Base-by-base conservation (phyloP, 1,284 basidiomycete species). In the Ceratobasidium sp. region DNA sequence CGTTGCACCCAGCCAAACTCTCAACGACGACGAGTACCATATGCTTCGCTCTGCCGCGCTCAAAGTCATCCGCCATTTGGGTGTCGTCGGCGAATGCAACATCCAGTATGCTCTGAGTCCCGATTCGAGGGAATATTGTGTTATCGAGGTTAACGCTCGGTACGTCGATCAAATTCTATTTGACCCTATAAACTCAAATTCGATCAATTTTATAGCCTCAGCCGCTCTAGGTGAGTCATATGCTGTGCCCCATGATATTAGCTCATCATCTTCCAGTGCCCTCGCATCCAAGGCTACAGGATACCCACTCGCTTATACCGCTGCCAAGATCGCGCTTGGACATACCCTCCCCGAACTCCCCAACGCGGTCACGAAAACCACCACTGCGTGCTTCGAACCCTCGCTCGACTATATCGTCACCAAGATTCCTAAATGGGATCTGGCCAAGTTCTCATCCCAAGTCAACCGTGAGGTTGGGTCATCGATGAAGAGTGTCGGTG, bases 351-450 rank as follows among this genome's bases (percentile, higher is more conserved):
- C 96, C 15, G 96, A 99, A 83, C 85, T 98, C 38, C 96, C 96
- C 31, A 99, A 99, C 80, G 95, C 96, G 34, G 97, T 99, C 71
- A 99, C 97, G 67, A 99, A 99, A 83, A 96, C 94, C 15, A 99
- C 97, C 3, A 99, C 96, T 6, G 97, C 97, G 1, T 99, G 97
- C 81, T 99, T 99, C 80, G 97, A 99, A 79, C 96, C 97, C n/a
- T 96, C 95, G 13, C 85, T 99, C 60, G 97, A 99, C 81, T 99
- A 99, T 81, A 97, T 99, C 77, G 96, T 99, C 73, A 98, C 95
- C 70, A 99, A 99, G 83, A 99, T 99, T 75, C 97, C 97, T 74
- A 98, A 98, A 81, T 99, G 97, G 96, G 97, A 99, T 81, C 83
- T 99, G 72, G 94, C 95, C 74, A 99, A 99, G 82, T 98, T 99